These are phyloP conservation scores for Lepidium sativum DNA, from an alignment of 345 rosid genomes.

Conservation along the genomic window DNA sequence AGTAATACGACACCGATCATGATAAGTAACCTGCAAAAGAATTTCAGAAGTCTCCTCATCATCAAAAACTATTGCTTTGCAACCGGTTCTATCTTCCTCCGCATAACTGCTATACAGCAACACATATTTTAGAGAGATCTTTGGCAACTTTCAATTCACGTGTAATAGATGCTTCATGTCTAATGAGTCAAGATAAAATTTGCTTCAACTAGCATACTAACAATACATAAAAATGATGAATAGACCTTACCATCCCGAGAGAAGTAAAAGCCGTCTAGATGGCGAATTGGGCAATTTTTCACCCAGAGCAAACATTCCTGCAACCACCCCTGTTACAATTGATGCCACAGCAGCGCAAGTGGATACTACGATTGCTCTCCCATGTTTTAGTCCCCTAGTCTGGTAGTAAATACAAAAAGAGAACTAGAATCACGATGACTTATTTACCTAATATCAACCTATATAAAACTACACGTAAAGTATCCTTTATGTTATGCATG, in stretches of 20 bases:
- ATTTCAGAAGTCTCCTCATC: not conserved
- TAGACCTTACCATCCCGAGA: slow-evolving; percentile 65
- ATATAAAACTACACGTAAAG: not conserved
- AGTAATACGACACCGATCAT: slow-evolving; percentile 70
- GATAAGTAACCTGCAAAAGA: slow-evolving; percentile 57
- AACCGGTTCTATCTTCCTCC: not conserved
- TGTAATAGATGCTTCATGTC: not conserved
- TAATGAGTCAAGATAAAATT: not conserved
- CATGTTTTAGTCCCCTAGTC: slow-evolving; percentile 94
- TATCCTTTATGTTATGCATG: not conserved
- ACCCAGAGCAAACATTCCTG: slow-evolving; percentile 93
- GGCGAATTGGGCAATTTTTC: slow-evolving; percentile 83
- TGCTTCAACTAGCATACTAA: not conserved
- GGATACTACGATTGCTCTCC: slow-evolving; percentile 88
- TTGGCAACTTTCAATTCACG: not conserved
- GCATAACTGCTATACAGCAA: not conserved
- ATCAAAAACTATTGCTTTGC: not conserved
- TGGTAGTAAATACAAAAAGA: slow-evolving; percentile 23
- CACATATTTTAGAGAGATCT: not conserved
- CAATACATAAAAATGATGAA: not conserved
- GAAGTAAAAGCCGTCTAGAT: slow-evolving; percentile 57
- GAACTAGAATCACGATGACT: not conserved
- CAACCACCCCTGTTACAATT: slow-evolving; percentile 88
- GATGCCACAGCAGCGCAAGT: slow-evolving; percentile 98
- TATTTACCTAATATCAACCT: not conserved